These are phyloP conservation scores for Epithele typhae DNA, from an alignment of 768 basidiomycete genomes.

Conservation along the genomic window DNA sequence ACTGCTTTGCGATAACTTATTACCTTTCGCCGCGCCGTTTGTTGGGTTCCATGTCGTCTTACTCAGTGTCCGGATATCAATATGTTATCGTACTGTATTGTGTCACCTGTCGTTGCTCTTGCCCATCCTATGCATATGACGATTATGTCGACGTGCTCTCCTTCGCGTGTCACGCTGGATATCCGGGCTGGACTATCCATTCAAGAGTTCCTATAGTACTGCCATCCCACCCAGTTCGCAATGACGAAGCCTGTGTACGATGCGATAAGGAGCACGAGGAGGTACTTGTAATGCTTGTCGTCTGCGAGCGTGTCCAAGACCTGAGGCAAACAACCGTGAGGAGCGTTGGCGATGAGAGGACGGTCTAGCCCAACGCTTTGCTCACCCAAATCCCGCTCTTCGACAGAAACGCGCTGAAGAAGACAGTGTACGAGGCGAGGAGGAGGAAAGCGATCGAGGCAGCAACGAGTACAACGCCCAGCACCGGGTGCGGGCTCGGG, in stretches of 20 bases:
- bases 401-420: constrained; percentile 64
- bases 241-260: constrained; percentile 87
- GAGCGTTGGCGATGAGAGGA: too few relatives aligned
- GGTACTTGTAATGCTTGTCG: constrained; percentile 92
- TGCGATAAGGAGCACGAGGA: constrained; percentile 73
- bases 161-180: too few relatives aligned
- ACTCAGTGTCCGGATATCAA: too few relatives aligned
- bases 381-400: constrained; percentile 47
- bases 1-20: too few relatives aligned
- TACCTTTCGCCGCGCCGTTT: too few relatives aligned
- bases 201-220: constrained; percentile 91
- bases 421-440: constrained; percentile 55
- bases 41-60: too few relatives aligned
- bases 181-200: too few relatives aligned
- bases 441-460: constrained; percentile 50
- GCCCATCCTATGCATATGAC: not conserved
- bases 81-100: too few relatives aligned
- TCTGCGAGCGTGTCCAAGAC: constrained; percentile 55
- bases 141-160: too few relatives aligned
- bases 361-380: too few relatives aligned
- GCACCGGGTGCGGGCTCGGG: constrained; percentile 19
- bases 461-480: constrained; percentile 45
- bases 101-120: too few relatives aligned
- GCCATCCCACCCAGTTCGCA: constrained; percentile 99
- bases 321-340: constrained; percentile 30